Base-by-base conservation (phyloP, 2,329 filamentous ascomycete genomes). In the Metarhizium humberi region DNA sequence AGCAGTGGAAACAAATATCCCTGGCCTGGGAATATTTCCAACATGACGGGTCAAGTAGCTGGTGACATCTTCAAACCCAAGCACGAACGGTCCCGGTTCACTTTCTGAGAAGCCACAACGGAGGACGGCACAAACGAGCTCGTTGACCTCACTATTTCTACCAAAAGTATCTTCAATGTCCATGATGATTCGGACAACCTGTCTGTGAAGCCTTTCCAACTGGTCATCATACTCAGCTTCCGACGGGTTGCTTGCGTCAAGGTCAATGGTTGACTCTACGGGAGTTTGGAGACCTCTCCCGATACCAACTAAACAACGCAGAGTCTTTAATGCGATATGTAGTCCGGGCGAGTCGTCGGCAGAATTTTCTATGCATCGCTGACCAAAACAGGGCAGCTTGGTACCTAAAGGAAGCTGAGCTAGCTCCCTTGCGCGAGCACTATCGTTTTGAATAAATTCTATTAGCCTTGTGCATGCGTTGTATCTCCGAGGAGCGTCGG, bases 91-190 rank as follows among this genome's bases (percentile, higher is more conserved):
- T 0, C 89, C 89, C 3, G 86, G 81, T 30, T 84, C 80, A 0
- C 77, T 79, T 67, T 95, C 90, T 1, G 85, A 85, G 63, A 92
- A 92, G 0, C 90, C 90, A 20, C 84, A 80, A 45, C 85, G 82
- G 51, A 92, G 76, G 50, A 92, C 81, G 56, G 77, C 78, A 69
- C 89, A 94, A 38, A 86, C 82, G 4, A 82, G 77, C 63, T 92
- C 88, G 25, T 87, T 78, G 11, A 90, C 79, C 60, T 92, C 89
- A 25, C 82, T 79, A 56, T 80, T 83, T 2, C 69, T 71, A 3
- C 75, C 77, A 49, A 90, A 85, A 0, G 80, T 64, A 3, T 65
- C 58, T 57, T 79, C 78, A 4, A 79, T 59, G n/a, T 74, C 70
- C 11, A 73, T 66, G 38, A 82, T 68, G 13, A 79, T 72, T 5